These are phyloP conservation scores for Garcia nutans DNA, from an alignment of 345 rosid genomes.

Conservation along the genomic window DNA sequence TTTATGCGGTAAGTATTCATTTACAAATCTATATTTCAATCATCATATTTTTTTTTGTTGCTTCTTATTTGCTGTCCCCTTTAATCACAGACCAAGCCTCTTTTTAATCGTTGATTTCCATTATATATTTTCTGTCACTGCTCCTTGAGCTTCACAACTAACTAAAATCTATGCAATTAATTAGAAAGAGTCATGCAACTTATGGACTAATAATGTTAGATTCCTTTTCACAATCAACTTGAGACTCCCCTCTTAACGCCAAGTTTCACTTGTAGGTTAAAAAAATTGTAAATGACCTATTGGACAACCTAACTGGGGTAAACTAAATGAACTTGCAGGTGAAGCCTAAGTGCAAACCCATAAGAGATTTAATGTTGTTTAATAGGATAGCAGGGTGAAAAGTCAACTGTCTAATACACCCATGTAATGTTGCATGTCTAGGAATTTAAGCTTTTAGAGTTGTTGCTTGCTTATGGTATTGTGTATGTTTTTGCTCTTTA, in stretches of 20 bases:
- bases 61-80: background rate
- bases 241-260: background rate
- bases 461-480: background rate
- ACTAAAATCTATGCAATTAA: background rate
- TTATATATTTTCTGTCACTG: background rate
- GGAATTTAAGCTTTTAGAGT: background rate
- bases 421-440: background rate
- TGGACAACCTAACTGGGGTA: background rate
- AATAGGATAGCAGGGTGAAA: background rate
- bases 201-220: no score
- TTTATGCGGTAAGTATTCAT: conserved; percentile 70
- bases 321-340: background rate
- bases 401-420: background rate
- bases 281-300: background rate
- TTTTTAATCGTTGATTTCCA: conserved; percentile 3
- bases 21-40: conserved; percentile 5
- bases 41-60: background rate
- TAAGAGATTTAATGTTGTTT: background rate
- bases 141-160: background rate
- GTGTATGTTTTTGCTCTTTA: background rate
- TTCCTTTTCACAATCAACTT: background rate
- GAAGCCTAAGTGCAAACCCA: background rate
- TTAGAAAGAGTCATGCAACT: background rate
- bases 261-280: background rate
- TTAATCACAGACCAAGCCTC: background rate